phyloP scores from a whole-genome alignment of 768 basidiomycete species.

The Tulasnella calospora region DNA sequence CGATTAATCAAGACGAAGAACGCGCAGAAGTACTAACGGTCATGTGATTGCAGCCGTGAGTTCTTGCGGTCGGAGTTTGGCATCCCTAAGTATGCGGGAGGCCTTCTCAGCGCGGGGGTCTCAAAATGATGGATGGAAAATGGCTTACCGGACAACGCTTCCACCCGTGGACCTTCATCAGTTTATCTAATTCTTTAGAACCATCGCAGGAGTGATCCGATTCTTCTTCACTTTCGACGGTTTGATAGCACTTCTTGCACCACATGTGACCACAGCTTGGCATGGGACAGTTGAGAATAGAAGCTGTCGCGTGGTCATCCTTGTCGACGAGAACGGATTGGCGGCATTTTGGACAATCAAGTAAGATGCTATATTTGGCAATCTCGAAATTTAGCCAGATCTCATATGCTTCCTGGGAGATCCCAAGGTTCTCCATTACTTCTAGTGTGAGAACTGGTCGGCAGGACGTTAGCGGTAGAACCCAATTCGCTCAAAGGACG shows the following conservation, averaged over 20 bases:
- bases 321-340: constrained; percentile 50
- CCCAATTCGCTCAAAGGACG: not conserved
- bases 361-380: constrained; percentile 41
- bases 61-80: constrained; percentile 10
- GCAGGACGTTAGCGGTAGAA: not conserved
- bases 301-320: constrained; percentile 41
- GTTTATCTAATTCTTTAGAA: constrained; percentile 47
- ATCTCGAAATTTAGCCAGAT: constrained; percentile 49
- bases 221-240: constrained; percentile 39
- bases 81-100: not conserved
- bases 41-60: constrained; percentile 23
- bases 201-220: constrained; percentile 55
- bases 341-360: constrained; percentile 53
- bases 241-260: constrained; percentile 58
- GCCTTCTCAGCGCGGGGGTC: not conserved
- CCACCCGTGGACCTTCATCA: constrained; percentile 57
- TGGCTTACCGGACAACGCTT: constrained; percentile 53
- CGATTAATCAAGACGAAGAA: not conserved
- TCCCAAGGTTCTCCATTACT: constrained; percentile 45
- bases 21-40: constrained; percentile 11
- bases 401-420: constrained; percentile 43
- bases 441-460: constrained; percentile 41
- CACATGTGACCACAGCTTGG: constrained; percentile 48
- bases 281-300: constrained; percentile 49
- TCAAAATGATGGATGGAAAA: not conserved